Conservation (phyloP, 2,329 filamentous ascomycete genomes). For the Penicillium sp. region DNA sequence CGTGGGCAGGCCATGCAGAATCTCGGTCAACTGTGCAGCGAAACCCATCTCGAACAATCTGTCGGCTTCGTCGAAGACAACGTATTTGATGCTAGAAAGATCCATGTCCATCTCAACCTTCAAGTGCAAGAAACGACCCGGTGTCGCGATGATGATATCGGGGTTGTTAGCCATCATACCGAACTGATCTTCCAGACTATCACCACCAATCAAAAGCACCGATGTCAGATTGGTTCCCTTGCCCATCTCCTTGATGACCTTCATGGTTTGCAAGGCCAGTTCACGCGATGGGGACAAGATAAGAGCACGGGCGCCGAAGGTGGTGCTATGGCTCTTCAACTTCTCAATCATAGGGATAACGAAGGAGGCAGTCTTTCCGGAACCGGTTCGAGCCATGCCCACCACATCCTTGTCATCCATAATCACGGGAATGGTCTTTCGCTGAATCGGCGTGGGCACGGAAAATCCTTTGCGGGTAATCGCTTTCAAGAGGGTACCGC, state of each 20-base stretch:
- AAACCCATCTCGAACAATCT: slow-evolving; percentile 98
- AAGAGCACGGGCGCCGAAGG: slow-evolving; percentile 79
- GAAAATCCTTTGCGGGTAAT: slow-evolving; percentile 93
- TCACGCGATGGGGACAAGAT: slow-evolving; percentile 92
- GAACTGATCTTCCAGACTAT: slow-evolving; percentile 94
- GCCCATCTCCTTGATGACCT: slow-evolving; percentile 92
- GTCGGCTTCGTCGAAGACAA: slow-evolving; percentile 97
- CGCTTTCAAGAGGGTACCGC: slow-evolving; percentile 77
- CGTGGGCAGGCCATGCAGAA: slow-evolving; percentile 78
- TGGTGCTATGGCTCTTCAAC: slow-evolving; percentile 79
- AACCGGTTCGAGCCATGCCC: slow-evolving; percentile 97
- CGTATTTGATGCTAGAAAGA: slow-evolving; percentile 84
- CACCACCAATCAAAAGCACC: slow-evolving; percentile 89
- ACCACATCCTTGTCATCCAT: slow-evolving; percentile 93
- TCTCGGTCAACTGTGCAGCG: slow-evolving; percentile 85
- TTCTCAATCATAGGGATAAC: slow-evolving; percentile 98
- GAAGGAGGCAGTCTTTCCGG: slow-evolving; percentile 96
- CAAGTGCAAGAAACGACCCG: slow-evolving; percentile 90
- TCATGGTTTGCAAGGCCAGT: slow-evolving; percentile 87
- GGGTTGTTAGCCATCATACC: slow-evolving; percentile 88
- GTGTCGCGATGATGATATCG: slow-evolving; percentile 95
- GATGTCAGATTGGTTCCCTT: slow-evolving; percentile 85
- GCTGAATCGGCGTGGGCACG: slow-evolving; percentile 93
- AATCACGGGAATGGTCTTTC: slow-evolving; percentile 90
- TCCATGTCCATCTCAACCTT: slow-evolving; percentile 96